Percentiles rank a stretch among this genome's conserved stretches.
phyloP scores from a whole-genome alignment of 106 monocot species.

The Chionographis japonica region DNA sequence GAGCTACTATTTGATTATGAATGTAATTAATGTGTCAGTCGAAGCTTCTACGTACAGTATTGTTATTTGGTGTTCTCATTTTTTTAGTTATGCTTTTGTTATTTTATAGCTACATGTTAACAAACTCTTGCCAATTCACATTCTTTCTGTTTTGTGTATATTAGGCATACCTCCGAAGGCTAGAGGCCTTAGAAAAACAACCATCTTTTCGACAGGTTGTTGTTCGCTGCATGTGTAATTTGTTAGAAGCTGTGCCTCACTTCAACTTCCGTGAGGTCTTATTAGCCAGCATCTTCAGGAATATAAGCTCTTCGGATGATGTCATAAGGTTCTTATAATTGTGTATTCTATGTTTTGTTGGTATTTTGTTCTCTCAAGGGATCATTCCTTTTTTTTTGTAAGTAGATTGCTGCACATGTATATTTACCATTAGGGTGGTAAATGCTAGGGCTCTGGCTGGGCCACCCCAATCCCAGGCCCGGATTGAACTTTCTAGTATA shows the following conservation, averaged over 20 bases:
- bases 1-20: too few relatives aligned
- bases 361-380: not conserved
- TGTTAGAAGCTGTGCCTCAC: constrained; percentile 75
- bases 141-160: constrained; percentile 12
- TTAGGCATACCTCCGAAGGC: constrained; percentile 68
- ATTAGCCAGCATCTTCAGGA: constrained; percentile 49
- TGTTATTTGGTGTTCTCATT: not conserved
- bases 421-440: too few relatives aligned
- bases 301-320: constrained; percentile 82
- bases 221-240: constrained; percentile 81
- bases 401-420: too few relatives aligned
- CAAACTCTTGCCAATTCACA: not conserved
- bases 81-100: not conserved
- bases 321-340: constrained; percentile 53
- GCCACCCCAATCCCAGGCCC: too few relatives aligned
- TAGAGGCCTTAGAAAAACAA: constrained; percentile 58
- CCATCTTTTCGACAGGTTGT: constrained; percentile 42
- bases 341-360: not conserved
- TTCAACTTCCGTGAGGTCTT: constrained; percentile 81
- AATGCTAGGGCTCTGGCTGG: too few relatives aligned
- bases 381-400: too few relatives aligned
- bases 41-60: not conserved
- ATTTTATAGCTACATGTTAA: not conserved
- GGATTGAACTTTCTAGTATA: too few relatives aligned
- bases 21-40: too few relatives aligned